These are phyloP conservation scores for Sarocladiaceae sp. DNA, from an alignment of 2,329 filamentous ascomycete species.

Conservation along the genomic window DNA sequence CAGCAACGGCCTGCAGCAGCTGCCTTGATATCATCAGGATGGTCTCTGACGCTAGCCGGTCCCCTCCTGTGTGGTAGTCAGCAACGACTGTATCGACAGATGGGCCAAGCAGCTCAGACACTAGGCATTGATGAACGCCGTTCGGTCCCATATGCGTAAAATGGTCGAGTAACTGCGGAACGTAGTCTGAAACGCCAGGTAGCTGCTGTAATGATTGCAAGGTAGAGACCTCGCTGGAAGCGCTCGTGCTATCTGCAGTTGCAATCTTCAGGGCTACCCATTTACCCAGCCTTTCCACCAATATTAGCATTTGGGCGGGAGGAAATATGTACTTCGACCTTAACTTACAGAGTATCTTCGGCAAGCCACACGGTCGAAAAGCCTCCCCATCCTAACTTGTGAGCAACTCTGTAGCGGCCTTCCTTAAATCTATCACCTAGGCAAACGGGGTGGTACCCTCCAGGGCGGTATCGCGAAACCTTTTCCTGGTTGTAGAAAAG, in stretches of 20 bases:
- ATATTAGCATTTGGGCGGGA: not conserved
- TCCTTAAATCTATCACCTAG: conserved; percentile 31
- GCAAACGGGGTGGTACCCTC: conserved; percentile 34
- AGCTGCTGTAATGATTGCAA: not conserved
- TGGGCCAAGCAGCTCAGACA: conserved; percentile 24
- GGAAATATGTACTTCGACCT: conserved; percentile 13
- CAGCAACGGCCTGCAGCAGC: conserved; percentile 1
- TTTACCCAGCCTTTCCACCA: not conserved
- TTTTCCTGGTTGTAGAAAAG: conserved; percentile 3
- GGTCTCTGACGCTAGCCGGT: not conserved
- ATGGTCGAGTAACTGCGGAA: conserved; percentile 5
- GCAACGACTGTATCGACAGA: conserved; percentile 11
- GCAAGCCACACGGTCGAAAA: conserved; percentile 40
- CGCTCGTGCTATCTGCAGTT: conserved; percentile 4
- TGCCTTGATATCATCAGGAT: conserved; percentile 3
- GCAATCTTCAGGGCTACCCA: conserved; percentile 2
- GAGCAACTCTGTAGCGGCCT: conserved; percentile 32
- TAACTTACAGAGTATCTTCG: conserved; percentile 20
- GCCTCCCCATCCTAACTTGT: conserved; percentile 37
- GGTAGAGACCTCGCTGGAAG: not conserved
- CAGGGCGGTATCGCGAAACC: conserved; percentile 22
- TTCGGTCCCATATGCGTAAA: conserved; percentile 25
- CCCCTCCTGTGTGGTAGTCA: conserved; percentile 8
- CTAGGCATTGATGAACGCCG: conserved; percentile 22
- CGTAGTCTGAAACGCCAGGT: conserved; percentile 2